Base-by-base conservation (phyloP, 768 basidiomycete genomes). In the Calocera cornea region DNA sequence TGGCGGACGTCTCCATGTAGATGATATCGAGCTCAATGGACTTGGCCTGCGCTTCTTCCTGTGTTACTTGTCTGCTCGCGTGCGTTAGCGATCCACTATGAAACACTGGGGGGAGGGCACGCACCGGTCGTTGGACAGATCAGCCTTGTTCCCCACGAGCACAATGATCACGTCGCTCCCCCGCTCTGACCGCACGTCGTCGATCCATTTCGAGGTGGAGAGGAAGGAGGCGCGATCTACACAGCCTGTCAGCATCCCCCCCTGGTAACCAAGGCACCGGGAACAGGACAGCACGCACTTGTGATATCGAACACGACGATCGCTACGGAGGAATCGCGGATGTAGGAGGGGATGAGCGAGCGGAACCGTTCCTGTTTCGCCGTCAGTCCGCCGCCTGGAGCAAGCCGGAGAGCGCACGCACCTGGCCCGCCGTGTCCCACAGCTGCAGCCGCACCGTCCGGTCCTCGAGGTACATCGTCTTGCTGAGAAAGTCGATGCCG, bases 251-350 rank as follows among this genome's bases (percentile, higher is more conserved):
- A 54, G 33, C 41, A 66, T n/a, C 14, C 54, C 31, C 31, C 54
- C 31, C n/a, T n/a, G n/a, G n/a, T 60, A 16, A 47, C 44, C 19
- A n/a, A 50, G 22, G 24, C 14, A 27, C 31, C 8, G 27, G 31
- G 24, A 22, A 16, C n/a, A n/a, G 27, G 24, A 47, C 47, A 16
- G 36, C 22, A 82, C 90, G 73, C 72, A 93, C 97, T 98, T 70
- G 95, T 98, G 72, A 99, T 97, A 76, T 99, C 97, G 77, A 92
- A 99, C 11, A 98, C 97, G 63, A 98, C 94, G 72, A 99, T 98
- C 16, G 97, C 97, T 31, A 98, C 97, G 38, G 92, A 95, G 19
- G 95, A 98, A 77, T 99, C 97, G 68, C 97, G 89, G 74, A 99
- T 99, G 78, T 99, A 99, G 24, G 92, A 95, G 24, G 97, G 97